These are phyloP conservation scores for Stachybotrys chlorohalonatus DNA, from an alignment of 2,329 filamentous ascomycete genomes.

Conservation along the genomic window DNA sequence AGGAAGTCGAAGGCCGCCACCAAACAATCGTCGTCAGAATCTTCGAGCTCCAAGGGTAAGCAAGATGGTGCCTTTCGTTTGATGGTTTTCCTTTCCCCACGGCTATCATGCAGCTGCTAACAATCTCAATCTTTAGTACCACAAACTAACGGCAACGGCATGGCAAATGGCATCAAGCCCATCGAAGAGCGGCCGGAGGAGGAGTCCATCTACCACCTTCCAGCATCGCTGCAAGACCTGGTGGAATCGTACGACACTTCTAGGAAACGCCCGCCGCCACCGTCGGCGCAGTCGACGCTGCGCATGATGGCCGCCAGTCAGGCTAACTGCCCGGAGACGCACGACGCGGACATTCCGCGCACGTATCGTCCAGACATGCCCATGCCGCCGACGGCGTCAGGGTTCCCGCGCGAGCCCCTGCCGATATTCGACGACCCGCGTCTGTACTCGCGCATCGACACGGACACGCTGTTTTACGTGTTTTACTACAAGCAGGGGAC, in stretches of 20 bases:
- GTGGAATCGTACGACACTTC: conserved; percentile 84
- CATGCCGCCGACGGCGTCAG: conserved; percentile 63
- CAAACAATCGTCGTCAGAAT: conserved; percentile 30
- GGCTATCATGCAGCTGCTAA: background rate
- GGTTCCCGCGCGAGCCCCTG: conserved; percentile 90
- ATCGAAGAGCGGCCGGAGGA: conserved; percentile 40
- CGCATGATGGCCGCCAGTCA: conserved; percentile 71
- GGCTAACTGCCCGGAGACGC: conserved; percentile 60
- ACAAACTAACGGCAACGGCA: conserved; percentile 39
- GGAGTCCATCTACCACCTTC: conserved; percentile 88
- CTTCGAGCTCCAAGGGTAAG: conserved; percentile 18
- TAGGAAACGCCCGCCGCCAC: conserved; percentile 56
- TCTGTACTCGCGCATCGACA: conserved; percentile 82
- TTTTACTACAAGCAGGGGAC: conserved; percentile 98
- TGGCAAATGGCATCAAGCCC: conserved; percentile 41
- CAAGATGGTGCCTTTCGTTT: background rate
- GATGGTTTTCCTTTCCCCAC: background rate
- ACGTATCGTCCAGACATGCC: conserved; percentile 78
- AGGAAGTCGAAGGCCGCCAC: conserved; percentile 33
- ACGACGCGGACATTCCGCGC: conserved; percentile 73
- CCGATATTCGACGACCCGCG: conserved; percentile 85
- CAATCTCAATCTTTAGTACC: conserved; percentile 15
- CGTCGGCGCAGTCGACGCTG: conserved; percentile 57
- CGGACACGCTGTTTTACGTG: conserved; percentile 94
- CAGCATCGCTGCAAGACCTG: conserved; percentile 78